A percentile compares a stretch with the other conserved stretches of the same genome.
These are phyloP conservation scores for Yamadazyma laniorum DNA, from an alignment of 805 yeast species.

Conservation along the genomic window DNA sequence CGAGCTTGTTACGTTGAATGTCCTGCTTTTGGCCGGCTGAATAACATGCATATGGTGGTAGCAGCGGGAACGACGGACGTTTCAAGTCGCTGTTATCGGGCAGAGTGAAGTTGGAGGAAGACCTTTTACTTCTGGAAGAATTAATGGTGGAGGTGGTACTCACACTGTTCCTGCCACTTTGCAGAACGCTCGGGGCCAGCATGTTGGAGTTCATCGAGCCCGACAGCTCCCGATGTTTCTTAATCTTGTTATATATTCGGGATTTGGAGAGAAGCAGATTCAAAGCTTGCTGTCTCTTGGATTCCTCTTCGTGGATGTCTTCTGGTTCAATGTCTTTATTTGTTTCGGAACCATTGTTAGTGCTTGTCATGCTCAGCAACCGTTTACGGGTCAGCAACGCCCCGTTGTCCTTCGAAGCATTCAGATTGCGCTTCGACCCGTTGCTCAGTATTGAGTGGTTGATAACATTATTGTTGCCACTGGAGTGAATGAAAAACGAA, in stretches of 20 bases:
- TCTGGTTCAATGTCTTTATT: background rate
- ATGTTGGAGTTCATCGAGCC: constrained; percentile 24
- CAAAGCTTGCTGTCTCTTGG: constrained; percentile 11
- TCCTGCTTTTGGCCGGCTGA: constrained; percentile 25
- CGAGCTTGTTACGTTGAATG: constrained; percentile 30
- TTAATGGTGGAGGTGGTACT: constrained; percentile 18
- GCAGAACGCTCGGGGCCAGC: constrained; percentile 15
- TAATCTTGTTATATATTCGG: constrained; percentile 34
- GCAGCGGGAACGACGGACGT: constrained; percentile 11
- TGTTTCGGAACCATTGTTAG: background rate
- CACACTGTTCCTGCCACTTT: constrained; percentile 23
- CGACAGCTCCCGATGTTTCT: constrained; percentile 36
- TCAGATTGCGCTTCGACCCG: constrained; percentile 6
- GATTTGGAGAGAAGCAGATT: constrained; percentile 27
- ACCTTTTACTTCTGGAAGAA: constrained; percentile 17
- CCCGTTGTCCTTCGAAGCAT: constrained; percentile 6
- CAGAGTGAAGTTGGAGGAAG: constrained; percentile 9
- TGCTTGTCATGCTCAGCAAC: constrained; percentile 17
- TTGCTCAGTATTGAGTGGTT: background rate
- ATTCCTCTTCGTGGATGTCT: constrained; percentile 3
- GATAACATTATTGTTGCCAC: constrained; percentile 2
- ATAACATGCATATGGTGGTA: constrained; percentile 9
- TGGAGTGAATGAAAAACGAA: constrained; percentile 12
- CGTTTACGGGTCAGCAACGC: constrained; percentile 11
- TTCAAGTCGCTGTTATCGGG: constrained; percentile 9